Percentiles rank a stretch among this genome's conserved stretches.
phyloP scores from a whole-genome alignment of 306 rosid genomes.

The Sicyos edulis region DNA sequence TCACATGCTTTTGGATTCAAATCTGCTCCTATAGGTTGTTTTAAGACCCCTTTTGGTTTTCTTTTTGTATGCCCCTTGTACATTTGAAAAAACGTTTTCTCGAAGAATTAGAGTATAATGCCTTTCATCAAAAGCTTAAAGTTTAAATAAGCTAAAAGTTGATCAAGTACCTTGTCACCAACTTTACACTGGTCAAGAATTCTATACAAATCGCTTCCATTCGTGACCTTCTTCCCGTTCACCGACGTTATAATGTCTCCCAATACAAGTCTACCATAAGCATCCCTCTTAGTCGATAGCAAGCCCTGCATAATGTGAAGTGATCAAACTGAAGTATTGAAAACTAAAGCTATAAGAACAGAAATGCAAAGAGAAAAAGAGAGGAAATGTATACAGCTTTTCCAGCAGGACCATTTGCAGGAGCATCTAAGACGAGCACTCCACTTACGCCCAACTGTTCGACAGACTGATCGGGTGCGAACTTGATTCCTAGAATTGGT shows the following conservation, averaged over 20 bases:
- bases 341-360: background rate
- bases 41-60: too few relatives aligned
- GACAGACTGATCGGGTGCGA: constrained; percentile 99
- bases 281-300: constrained; percentile 78
- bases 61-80: too few relatives aligned
- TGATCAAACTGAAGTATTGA: constrained; percentile 14
- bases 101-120: background rate
- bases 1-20: too few relatives aligned
- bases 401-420: constrained; percentile 88
- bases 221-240: constrained; percentile 69
- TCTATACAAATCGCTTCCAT: constrained; percentile 96
- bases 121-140: background rate
- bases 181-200: constrained; percentile 93
- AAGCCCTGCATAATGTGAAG: constrained; percentile 54
- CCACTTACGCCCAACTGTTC: constrained; percentile 95
- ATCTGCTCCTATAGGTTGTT: too few relatives aligned
- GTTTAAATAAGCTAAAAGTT: background rate
- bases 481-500: constrained; percentile 94
- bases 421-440: constrained; percentile 95
- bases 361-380: constrained; percentile 9
- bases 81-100: background rate
- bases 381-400: constrained; percentile 57
- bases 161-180: constrained; percentile 75
- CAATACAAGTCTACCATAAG: constrained; percentile 86
- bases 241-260: constrained; percentile 95